Base-by-base conservation (phyloP, 495 filamentous ascomycete species). In the Penicillium macrosclerotiorum region DNA sequence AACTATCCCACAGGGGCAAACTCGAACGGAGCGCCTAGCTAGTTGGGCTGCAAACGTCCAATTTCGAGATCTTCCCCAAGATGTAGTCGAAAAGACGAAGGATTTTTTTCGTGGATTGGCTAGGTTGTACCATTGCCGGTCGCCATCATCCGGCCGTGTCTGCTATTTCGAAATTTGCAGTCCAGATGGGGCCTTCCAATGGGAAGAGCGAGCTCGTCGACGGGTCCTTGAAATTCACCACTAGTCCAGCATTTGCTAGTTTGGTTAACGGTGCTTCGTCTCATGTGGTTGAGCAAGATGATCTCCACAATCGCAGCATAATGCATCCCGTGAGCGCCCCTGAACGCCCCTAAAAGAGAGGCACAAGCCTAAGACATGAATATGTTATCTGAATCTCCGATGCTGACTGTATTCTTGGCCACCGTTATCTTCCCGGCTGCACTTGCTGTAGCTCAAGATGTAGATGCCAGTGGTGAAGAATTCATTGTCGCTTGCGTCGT, bases 251-350 rank as follows among this genome's bases (percentile, higher is more conserved):
- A 19, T 68, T 68, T 52, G 65, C 65, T 20, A 59, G 55, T 46
- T 24, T 68, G 32, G 47, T 68, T 2, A 68, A 68, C 38, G 65
- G 52, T n/a, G 65, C 60, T 20, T 48, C 65, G 9, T 60, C 63
- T 2, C 65, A 68, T 56, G 65, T 68, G 0, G 65, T 68, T 11
- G 65, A 68, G 42, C 65, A 68, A 34, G 65, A 68, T 55, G 65
- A 68, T 51, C 55, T 68, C 34, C 65, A 68, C 41, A 68, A 66
- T 47, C 45, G 61, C 8, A 68, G 65, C 45, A 68, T 68, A 25
- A 63, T 62, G 58, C 65, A 68, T 52, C 65, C 65, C 13, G 65
- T 68, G 27, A 27, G 61, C 55, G 20, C 38, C 26, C 18, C 6
- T 22, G 1, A 27, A 16, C 18, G 9, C 13, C 11, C 6, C 23